Conservation (phyloP, 2,329 filamentous ascomycete genomes). For the Ramularia endophylla region DNA sequence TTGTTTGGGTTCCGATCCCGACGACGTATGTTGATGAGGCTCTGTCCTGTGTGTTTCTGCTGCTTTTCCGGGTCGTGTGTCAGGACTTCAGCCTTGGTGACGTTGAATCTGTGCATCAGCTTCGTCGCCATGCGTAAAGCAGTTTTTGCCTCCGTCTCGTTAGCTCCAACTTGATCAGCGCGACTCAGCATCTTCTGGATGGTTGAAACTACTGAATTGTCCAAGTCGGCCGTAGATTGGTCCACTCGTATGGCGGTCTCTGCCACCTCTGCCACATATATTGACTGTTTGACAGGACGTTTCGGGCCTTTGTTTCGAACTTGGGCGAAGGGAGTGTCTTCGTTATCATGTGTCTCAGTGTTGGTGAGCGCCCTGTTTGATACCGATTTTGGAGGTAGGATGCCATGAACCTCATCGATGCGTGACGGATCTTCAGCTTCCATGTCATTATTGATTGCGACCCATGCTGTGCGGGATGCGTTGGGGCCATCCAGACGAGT, state of each 20-base stretch:
- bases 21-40: conserved; percentile 8
- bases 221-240: neutral
- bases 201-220: neutral
- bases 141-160: conserved; percentile 8
- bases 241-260: neutral
- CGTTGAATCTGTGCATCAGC: conserved; percentile 13
- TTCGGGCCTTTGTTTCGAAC: no score
- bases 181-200: conserved; percentile 14
- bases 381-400: no score
- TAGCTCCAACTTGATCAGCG: conserved; percentile 4
- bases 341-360: no score
- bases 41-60: conserved; percentile 8
- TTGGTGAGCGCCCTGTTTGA: no score
- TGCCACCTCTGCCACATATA: neutral
- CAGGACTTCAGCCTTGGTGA: conserved; percentile 14
- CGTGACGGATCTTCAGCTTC: no score
- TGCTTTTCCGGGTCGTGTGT: conserved; percentile 7
- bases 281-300: neutral
- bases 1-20: conserved; percentile 8
- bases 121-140: conserved; percentile 9
- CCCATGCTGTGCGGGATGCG: no score
- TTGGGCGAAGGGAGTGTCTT: no score
- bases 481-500: no score
- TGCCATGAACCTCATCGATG: no score
- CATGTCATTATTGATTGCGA: no score